These are phyloP conservation scores for Tetragonia tetragonoides DNA, from an alignment of 148 eudicot genomes.

Conservation along the genomic window DNA sequence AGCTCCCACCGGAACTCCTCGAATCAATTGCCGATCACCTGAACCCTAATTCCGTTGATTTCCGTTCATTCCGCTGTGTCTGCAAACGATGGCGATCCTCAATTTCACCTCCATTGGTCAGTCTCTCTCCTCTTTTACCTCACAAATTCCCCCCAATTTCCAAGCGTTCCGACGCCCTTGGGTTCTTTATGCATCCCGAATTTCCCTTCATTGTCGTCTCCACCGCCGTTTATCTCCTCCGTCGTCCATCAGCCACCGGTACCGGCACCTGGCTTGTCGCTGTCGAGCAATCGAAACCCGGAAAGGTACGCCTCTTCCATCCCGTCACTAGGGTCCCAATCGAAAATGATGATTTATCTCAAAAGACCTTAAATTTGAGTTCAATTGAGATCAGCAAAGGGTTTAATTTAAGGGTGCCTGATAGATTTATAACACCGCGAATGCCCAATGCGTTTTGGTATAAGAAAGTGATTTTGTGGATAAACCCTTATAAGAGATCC, in stretches of 20 bases:
- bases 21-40: too few species aligned
- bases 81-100: not conserved
- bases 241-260: not conserved
- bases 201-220: not conserved
- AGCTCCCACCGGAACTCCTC: too few species aligned
- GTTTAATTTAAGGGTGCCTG: not conserved
- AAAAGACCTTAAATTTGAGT: not conserved
- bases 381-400: not conserved
- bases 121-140: not conserved
- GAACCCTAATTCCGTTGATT: too few species aligned
- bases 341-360: not conserved
- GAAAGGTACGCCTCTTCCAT: not conserved
- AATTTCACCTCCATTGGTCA: not conserved
- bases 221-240: constrained; percentile 3
- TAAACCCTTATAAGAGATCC: not conserved
- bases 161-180: too few species aligned
- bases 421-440: not conserved
- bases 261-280: not conserved
- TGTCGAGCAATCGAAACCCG: not conserved
- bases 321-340: not conserved
- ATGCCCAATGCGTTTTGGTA: not conserved
- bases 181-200: too few species aligned
- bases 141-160: not conserved
- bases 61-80: too few species aligned
- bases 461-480: not conserved